Base-by-base conservation (phyloP, 2,329 filamentous ascomycete genomes). In the Bretziella fagacearum region DNA sequence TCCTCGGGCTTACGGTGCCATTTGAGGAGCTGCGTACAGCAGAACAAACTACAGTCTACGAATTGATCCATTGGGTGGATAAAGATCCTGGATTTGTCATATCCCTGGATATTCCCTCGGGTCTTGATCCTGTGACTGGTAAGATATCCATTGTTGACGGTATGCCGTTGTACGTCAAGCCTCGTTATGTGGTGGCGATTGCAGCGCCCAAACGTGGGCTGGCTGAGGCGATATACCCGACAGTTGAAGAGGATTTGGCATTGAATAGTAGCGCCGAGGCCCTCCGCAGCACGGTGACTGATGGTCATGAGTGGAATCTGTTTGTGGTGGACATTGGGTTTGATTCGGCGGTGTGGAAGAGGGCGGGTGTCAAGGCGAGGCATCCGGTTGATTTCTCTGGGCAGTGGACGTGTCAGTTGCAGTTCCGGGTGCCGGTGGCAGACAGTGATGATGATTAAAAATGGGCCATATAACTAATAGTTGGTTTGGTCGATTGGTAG, bases 41-140 rank as follows among this genome's bases (percentile, higher is more conserved):
- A 13, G 83, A 93, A 54, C 84, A 93, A 59, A 78, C 80, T 3
- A 81, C 81, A 0, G 84, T 85, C 0, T 87, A 93, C 57, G 82
- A 93, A 57, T 74, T 95, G 57, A 91, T 95, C 56, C 81, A 86
- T 52, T 96, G 87, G 86, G 81, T 85, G 2, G 96, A 95, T 58
- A 80, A 86, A 53, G 84, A 80, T 58, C 83, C 86, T 53, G 79
- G 85, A 0, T 78, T 80, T 49, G 80, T 91, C 2, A 65, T 98
- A 17, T 83, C 86, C 0, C 75, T 98, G n/a, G 89, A 94, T 58
- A 77, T 93, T 4, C 91, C 91, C 1, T 89, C 84, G 0, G 91
- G 91, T 4, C 77, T 94, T 43, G 85, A 89, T 53, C 84, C 84
- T 2, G 77, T 78, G 0, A 79, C 77, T 32, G 85, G 85, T 56